These are phyloP conservation scores for Colletotrichum neosansevieriae DNA, from an alignment of 2,329 filamentous ascomycete genomes.

Conservation along the genomic window DNA sequence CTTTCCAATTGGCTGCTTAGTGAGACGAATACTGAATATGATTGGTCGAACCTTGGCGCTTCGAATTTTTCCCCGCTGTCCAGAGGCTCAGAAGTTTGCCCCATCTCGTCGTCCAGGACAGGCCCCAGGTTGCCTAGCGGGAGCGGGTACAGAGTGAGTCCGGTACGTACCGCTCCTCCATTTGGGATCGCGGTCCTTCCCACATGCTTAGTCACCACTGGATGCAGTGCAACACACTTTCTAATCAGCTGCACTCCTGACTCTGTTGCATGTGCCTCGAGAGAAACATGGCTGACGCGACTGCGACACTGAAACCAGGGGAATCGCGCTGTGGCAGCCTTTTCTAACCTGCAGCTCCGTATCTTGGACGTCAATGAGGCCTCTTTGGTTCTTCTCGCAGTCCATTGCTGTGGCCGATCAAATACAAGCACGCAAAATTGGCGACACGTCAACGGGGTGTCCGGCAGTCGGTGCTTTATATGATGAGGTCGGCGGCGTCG, in stretches of 20 bases:
- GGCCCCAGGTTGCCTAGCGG: not conserved
- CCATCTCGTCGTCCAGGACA: conserved; percentile 11
- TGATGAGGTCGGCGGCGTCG: conserved; percentile 21
- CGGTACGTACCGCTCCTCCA: not conserved
- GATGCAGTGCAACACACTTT: conserved; percentile 17
- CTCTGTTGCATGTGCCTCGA: conserved; percentile 22
- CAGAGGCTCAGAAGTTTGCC: conserved; percentile 3
- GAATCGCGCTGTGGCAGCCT: not conserved
- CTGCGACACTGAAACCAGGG: conserved; percentile 30
- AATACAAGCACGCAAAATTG: too few relatives aligned
- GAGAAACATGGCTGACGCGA: conserved; percentile 8
- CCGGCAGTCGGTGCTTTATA: conserved; percentile 1
- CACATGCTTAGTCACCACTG: conserved; percentile 11
- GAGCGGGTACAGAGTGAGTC: not conserved
- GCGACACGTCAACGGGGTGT: not conserved
- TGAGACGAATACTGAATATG: not conserved
- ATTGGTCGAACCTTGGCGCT: conserved; percentile 26
- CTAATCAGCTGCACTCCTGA: conserved; percentile 24
- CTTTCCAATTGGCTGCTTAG: conserved; percentile 8
- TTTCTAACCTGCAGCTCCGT: not conserved
- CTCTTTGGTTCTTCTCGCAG: too few relatives aligned
- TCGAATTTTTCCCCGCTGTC: conserved; percentile 1
- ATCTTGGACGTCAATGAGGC: not conserved
- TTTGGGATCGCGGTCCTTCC: not conserved
- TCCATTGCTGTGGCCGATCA: too few relatives aligned